Conservation (phyloP, 805 yeast species). For the Pichia cephalocereana region DNA sequence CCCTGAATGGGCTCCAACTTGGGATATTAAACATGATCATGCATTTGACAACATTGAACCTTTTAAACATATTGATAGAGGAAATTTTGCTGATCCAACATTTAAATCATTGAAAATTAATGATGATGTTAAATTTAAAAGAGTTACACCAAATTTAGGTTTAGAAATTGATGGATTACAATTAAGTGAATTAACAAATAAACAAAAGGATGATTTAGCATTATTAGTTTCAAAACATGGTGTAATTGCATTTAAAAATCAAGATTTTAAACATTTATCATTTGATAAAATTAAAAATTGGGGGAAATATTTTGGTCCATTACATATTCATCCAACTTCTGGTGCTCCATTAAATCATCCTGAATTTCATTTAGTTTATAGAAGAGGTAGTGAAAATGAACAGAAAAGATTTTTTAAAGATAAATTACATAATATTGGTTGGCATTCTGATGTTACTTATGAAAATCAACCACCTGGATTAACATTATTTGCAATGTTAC, state of each 20-base stretch:
- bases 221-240: constrained; percentile 62
- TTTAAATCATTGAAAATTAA: constrained; percentile 38
- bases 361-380: constrained; percentile 53
- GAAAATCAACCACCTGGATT: constrained; percentile 67
- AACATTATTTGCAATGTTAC: constrained; percentile 58
- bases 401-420: constrained; percentile 27
- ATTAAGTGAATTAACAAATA: constrained; percentile 40
- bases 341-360: constrained; percentile 57
- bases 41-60: constrained; percentile 34
- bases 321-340: constrained; percentile 67
- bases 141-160: constrained; percentile 64
- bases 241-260: constrained; percentile 57
- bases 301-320: constrained; percentile 59
- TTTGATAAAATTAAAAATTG: constrained; percentile 39
- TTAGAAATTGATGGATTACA: constrained; percentile 55
- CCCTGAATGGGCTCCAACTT: constrained; percentile 13
- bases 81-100: constrained; percentile 52
- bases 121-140: constrained; percentile 22
- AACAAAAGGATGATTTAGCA: constrained; percentile 63
- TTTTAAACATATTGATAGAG: constrained; percentile 55
- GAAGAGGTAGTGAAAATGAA: constrained; percentile 35
- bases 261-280: constrained; percentile 53
- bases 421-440: constrained; percentile 33
- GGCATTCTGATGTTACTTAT: constrained; percentile 73
- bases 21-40: constrained; percentile 10